Conservation (phyloP, 768 basidiomycete species). For the Lactifluus subvellereus region DNA sequence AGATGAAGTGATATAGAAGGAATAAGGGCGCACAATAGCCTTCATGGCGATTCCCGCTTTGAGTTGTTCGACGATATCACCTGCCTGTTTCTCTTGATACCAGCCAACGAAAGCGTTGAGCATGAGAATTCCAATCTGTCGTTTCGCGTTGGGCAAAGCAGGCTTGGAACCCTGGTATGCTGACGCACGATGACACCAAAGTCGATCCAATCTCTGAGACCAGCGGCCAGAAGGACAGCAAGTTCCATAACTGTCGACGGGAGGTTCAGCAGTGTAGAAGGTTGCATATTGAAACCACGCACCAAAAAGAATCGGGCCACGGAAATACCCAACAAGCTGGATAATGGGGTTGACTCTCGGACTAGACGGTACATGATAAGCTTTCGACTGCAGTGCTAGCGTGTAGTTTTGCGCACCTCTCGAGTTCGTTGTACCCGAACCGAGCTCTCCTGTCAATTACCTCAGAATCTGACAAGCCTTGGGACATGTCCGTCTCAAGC, state of each 20-base stretch:
- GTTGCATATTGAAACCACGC: background rate
- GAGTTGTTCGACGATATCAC: slow-evolving; percentile 44
- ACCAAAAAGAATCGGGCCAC: slow-evolving; percentile 38
- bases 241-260: slow-evolving; percentile 38
- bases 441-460: slow-evolving; percentile 31
- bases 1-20: background rate
- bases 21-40: slow-evolving; percentile 27
- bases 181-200: slow-evolving; percentile 42
- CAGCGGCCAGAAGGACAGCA: slow-evolving; percentile 41
- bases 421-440: slow-evolving; percentile 41
- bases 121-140: slow-evolving; percentile 36
- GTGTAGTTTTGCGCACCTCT: slow-evolving; percentile 28
- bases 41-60: slow-evolving; percentile 44
- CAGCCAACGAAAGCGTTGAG: slow-evolving; percentile 41
- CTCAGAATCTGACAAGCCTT: slow-evolving; percentile 35
- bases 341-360: slow-evolving; percentile 38
- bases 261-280: background rate
- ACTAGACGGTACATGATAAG: slow-evolving; percentile 23
- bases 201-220: slow-evolving; percentile 44
- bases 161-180: background rate
- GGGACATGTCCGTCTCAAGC: slow-evolving; percentile 37
- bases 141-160: background rate
- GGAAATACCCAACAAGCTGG: slow-evolving; percentile 42
- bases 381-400: background rate
- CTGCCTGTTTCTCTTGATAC: slow-evolving; percentile 47